phyloP scores from a whole-genome alignment of 2,329 filamentous ascomycete species.

The Aspergillus bombycis region DNA sequence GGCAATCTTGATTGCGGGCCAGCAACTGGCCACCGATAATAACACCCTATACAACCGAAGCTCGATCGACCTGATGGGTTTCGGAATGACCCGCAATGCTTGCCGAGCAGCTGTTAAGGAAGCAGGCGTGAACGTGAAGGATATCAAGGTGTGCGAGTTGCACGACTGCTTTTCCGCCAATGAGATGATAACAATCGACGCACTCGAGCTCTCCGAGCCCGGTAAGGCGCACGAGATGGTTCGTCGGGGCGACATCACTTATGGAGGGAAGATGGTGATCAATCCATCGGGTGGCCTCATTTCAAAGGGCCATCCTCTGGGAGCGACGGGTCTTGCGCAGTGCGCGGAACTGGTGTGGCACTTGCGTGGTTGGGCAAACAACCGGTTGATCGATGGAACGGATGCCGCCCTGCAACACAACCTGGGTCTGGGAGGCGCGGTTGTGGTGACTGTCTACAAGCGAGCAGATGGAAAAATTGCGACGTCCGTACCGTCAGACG shows the following conservation, averaged over 20 bases:
- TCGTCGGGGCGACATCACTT: conserved; percentile 84
- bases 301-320: conserved; percentile 92
- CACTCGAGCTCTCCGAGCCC: conserved; percentile 73
- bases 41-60: conserved; percentile 76
- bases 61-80: conserved; percentile 87
- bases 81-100: conserved; percentile 78
- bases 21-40: conserved; percentile 82
- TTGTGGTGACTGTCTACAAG: conserved; percentile 86
- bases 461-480: conserved; percentile 75
- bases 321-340: conserved; percentile 92
- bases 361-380: conserved; percentile 92
- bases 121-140: conserved; percentile 63
- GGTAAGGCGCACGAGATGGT: conserved; percentile 94
- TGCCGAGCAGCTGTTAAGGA: conserved; percentile 71
- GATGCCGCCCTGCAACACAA: conserved; percentile 86
- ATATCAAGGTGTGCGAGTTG: conserved; percentile 84
- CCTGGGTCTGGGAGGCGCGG: conserved; percentile 86
- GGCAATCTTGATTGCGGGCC: conserved; percentile 87
- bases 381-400: conserved; percentile 71
- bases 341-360: conserved; percentile 97
- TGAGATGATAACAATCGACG: conserved; percentile 88
- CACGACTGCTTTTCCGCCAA: conserved; percentile 98
- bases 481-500: conserved; percentile 61
- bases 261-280: conserved; percentile 78
- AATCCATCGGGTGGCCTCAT: conserved; percentile 95